These are phyloP conservation scores for Escallonia rubra DNA, from an alignment of 129 eudicot genomes.

Conservation along the genomic window DNA sequence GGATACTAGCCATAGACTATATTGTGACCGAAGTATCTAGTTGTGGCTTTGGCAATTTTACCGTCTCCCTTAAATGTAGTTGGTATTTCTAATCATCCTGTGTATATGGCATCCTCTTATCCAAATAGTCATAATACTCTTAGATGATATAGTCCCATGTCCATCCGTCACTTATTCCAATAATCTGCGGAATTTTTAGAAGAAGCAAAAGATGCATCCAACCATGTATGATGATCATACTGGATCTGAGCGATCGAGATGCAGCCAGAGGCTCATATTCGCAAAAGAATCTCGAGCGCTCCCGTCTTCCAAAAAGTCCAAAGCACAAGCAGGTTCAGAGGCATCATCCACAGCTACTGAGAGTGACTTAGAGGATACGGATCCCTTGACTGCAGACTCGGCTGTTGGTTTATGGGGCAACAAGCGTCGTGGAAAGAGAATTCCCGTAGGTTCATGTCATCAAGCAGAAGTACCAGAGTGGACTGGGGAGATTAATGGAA, in stretches of 20 bases:
- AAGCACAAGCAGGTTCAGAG: slow-evolving; percentile 11
- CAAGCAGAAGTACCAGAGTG: slow-evolving; percentile 69
- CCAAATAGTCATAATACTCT: not conserved
- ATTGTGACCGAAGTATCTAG: too few species aligned
- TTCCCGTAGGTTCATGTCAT: slow-evolving; percentile 41
- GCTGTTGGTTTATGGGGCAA: slow-evolving; percentile 10
- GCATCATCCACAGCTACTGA: slow-evolving; percentile 38
- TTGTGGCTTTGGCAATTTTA: too few species aligned
- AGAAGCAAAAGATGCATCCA: slow-evolving; percentile 77
- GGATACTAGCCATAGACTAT: too few species aligned
- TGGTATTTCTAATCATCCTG: too few species aligned
- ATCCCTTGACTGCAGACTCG: slow-evolving; percentile 16
- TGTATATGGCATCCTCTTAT: too few species aligned
- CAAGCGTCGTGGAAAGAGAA: slow-evolving; percentile 22
- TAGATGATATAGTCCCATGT: not conserved
- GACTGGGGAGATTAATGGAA: slow-evolving; percentile 29
- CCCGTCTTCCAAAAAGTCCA: slow-evolving; percentile 18
- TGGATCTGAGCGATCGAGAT: slow-evolving; percentile 35
- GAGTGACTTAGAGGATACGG: slow-evolving; percentile 27
- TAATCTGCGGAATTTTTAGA: slow-evolving; percentile 22
- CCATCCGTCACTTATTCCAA: slow-evolving; percentile 1
- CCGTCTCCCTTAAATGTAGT: too few species aligned
- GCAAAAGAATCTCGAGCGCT: slow-evolving; percentile 32
- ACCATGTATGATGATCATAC: slow-evolving; percentile 48
- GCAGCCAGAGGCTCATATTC: slow-evolving; percentile 51